phyloP scores from a whole-genome alignment of 108 stramenopile genomes.

The Fistulifera pelliculosa region DNA sequence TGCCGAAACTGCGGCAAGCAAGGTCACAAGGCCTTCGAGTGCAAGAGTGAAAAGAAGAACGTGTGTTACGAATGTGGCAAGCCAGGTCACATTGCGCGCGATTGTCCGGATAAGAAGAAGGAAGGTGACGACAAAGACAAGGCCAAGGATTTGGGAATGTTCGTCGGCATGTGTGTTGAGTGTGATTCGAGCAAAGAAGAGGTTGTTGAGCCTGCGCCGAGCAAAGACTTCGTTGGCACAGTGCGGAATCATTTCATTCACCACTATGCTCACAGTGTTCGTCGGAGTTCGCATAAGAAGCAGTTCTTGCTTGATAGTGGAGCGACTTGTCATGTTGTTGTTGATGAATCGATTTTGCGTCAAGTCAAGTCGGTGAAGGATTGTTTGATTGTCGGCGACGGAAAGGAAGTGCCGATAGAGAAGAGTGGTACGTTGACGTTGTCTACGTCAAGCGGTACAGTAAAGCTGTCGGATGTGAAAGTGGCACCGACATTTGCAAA shows the following conservation, averaged over 20 bases:
- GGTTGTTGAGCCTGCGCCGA: no score
- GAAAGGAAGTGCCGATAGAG: no score
- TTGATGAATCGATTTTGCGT: background rate
- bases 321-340: background rate
- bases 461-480: background rate
- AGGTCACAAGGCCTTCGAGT: background rate
- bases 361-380: background rate
- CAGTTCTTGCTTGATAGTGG: background rate
- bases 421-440: background rate
- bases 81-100: background rate
- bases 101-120: background rate
- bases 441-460: background rate
- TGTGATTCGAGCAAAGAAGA: no score
- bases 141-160: background rate
- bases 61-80: slow-evolving; percentile 1
- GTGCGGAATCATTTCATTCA: no score
- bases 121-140: background rate
- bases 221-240: no score
- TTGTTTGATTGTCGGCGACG: background rate
- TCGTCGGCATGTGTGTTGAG: background rate
- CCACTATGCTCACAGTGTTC: no score
- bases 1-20: background rate
- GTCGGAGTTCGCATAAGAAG: background rate
- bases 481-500: background rate
- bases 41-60: slow-evolving; percentile 3